phyloP scores from a whole-genome alignment of 169 alveolate species.

The Cyclospora cayetanensis region DNA sequence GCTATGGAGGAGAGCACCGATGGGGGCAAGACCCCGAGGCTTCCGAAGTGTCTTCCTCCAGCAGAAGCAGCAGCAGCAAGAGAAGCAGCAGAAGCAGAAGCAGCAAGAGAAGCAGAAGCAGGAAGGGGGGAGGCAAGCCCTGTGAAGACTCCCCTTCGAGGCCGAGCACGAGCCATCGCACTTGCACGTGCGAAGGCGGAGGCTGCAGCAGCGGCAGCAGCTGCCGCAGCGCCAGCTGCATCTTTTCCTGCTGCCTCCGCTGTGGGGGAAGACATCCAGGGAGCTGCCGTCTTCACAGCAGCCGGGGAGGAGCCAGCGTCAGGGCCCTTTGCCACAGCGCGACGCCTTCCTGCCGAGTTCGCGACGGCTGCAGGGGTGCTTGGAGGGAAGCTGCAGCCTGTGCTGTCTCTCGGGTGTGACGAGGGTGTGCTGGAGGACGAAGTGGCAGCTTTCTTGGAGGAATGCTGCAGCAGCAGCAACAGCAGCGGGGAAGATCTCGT shows the following conservation, averaged over 20 bases:
- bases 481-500: not conserved
- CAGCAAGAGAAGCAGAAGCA: not conserved
- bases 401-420: not conserved
- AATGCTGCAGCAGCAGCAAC: not conserved
- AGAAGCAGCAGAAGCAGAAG: not conserved
- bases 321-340: not conserved
- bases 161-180: not conserved
- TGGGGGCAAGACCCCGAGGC: no score
- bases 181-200: not conserved
- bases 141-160: not conserved
- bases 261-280: not conserved
- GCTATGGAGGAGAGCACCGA: no score
- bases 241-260: not conserved
- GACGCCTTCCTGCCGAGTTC: not conserved
- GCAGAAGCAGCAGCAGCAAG: not conserved
- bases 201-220: not conserved
- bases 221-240: not conserved
- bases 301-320: not conserved
- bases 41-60: no score
- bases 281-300: not conserved
- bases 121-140: not conserved
- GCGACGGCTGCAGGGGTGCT: not conserved
- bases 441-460: not conserved
- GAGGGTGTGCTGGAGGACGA: not conserved
- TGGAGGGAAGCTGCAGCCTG: not conserved